These are phyloP conservation scores for Penicillium sp. DNA, from an alignment of 2,329 filamentous ascomycete species.

Conservation along the genomic window DNA sequence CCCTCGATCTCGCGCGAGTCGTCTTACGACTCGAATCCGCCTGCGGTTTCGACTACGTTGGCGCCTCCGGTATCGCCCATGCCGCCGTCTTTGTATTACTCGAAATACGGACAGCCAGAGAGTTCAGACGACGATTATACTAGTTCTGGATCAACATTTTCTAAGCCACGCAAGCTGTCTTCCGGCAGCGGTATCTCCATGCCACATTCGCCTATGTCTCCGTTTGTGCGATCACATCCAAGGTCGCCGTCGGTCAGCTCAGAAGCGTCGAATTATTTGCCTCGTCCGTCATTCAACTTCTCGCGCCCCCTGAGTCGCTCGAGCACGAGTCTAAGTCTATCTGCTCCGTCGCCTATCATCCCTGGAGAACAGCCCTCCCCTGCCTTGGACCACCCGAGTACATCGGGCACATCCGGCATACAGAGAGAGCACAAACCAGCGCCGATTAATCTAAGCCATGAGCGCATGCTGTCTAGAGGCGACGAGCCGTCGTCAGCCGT, in stretches of 20 bases:
- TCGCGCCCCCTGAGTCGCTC: constrained; percentile 76
- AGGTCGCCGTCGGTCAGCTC: constrained; percentile 83
- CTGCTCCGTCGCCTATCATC: constrained; percentile 27
- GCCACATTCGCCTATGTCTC: constrained; percentile 61
- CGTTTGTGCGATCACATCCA: constrained; percentile 58
- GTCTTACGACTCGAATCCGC: constrained; percentile 34
- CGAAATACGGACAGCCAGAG: constrained; percentile 60
- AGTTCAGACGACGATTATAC: constrained; percentile 67
- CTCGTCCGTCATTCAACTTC: constrained; percentile 83
- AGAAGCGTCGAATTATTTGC: constrained; percentile 67
- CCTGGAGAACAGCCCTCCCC: constrained; percentile 27
- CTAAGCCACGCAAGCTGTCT: constrained; percentile 72
- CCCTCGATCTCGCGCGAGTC: constrained; percentile 27
- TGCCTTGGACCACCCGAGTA: not conserved
- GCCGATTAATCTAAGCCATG: constrained; percentile 27
- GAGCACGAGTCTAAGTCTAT: constrained; percentile 32
- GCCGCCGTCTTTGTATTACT: constrained; percentile 43
- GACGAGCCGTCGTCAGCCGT: constrained; percentile 44
- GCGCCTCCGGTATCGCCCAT: constrained; percentile 45
- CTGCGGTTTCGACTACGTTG: constrained; percentile 40
- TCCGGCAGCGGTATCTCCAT: constrained; percentile 62
- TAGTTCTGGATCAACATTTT: constrained; percentile 59
- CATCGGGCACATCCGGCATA: constrained; percentile 14
- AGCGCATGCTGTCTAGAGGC: constrained; percentile 17
- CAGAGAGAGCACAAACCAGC: constrained; percentile 22